Conservation (phyloP, 2,329 filamentous ascomycete species). For the Diaporthe eres region DNA sequence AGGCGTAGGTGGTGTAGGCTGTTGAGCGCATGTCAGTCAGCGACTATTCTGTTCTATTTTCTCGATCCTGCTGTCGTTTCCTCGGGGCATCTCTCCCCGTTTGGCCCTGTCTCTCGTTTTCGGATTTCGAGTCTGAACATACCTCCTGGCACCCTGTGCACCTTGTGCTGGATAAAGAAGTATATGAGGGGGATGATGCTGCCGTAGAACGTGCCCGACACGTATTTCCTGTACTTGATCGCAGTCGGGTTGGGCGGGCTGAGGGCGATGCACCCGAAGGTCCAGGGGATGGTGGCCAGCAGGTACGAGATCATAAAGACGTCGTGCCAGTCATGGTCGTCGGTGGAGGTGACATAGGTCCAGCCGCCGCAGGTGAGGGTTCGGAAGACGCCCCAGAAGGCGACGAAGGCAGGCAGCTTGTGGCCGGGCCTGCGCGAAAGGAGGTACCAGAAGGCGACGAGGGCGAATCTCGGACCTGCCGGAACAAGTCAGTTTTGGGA, state of each 20-base stretch:
- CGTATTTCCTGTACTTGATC: slow-evolving; percentile 88
- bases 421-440: slow-evolving; percentile 83
- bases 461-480: slow-evolving; percentile 86
- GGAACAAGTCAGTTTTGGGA: slow-evolving; percentile 19
- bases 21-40: slow-evolving; percentile 38
- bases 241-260: slow-evolving; percentile 88
- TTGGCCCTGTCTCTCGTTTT: background rate
- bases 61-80: background rate
- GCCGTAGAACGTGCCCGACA: slow-evolving; percentile 89
- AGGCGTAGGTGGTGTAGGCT: slow-evolving; percentile 98
- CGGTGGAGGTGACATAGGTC: slow-evolving; percentile 98
- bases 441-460: slow-evolving; percentile 93
- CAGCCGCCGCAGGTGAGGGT: slow-evolving; percentile 96
- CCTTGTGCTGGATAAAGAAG: slow-evolving; percentile 99
- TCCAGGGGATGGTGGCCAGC: slow-evolving; percentile 95
- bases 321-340: slow-evolving; percentile 98
- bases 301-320: slow-evolving; percentile 99
- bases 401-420: slow-evolving; percentile 84
- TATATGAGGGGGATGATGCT: slow-evolving; percentile 92
- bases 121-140: slow-evolving; percentile 53
- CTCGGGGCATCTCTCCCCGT: too few relatives aligned
- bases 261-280: slow-evolving; percentile 86
- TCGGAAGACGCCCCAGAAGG: slow-evolving; percentile 84
- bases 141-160: slow-evolving; percentile 95
- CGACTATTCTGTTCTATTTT: background rate